A percentile compares a stretch with the other conserved stretches of the same genome.
These are phyloP conservation scores for Lagerstroemia speciosa DNA, from an alignment of 345 rosid species.

Conservation along the genomic window DNA sequence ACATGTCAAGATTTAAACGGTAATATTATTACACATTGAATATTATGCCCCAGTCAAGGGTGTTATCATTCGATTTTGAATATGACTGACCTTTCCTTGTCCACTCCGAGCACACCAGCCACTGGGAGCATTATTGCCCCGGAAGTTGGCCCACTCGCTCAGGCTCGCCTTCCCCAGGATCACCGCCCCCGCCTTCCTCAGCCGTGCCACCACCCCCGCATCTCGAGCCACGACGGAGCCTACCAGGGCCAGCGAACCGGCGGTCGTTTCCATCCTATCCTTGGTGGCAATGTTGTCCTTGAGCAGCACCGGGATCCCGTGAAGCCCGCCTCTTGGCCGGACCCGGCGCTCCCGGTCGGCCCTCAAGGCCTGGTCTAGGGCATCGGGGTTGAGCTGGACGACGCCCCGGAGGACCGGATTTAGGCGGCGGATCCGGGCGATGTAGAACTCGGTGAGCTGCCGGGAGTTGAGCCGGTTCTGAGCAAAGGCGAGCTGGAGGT, in stretches of 20 bases:
- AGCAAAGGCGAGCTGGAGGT: conserved; percentile 35
- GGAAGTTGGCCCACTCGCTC: conserved; percentile 52
- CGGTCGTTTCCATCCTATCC: conserved; percentile 58
- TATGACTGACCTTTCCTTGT: conserved; percentile 45
- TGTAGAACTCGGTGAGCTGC: conserved; percentile 46
- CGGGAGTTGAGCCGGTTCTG: conserved; percentile 45
- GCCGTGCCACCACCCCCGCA: conserved; percentile 51
- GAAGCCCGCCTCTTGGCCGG: conserved; percentile 23
- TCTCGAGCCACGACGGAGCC: conserved; percentile 54
- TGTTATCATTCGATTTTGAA: too few species aligned
- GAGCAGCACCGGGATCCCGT: conserved; percentile 57
- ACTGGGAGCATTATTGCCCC: conserved; percentile 15
- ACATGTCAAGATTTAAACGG: too few species aligned
- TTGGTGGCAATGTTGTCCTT: conserved; percentile 63
- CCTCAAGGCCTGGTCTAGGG: conserved; percentile 37
- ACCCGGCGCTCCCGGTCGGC: conserved; percentile 44
- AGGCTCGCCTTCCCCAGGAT: conserved; percentile 72
- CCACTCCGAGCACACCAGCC: conserved; percentile 58
- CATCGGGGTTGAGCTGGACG: conserved; percentile 71
- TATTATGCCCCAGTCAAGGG: too few species aligned
- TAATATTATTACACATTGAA: too few species aligned
- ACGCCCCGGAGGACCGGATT: conserved; percentile 44
- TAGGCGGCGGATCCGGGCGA: conserved; percentile 32
- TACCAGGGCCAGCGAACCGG: conserved; percentile 60
- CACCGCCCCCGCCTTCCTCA: conserved; percentile 53